Evolutionary conservation across 306 rosid species (phyloP).

Genomic region (Glycine tomentella): DNA sequence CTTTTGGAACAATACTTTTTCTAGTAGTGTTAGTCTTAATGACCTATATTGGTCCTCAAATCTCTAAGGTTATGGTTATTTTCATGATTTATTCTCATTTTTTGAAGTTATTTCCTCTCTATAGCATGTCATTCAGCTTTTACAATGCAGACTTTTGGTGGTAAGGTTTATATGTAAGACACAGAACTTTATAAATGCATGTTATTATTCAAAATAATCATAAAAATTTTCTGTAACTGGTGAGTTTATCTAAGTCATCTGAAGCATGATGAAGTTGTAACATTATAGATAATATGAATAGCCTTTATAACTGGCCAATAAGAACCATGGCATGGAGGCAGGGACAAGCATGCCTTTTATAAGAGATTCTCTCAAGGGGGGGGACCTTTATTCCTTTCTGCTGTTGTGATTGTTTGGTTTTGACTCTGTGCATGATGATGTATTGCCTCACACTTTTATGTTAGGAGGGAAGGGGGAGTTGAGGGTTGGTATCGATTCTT

Average conservation of each 20-base stretch:
- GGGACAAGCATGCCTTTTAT: not conserved
- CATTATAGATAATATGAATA: not conserved
- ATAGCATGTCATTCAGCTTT: not conserved
- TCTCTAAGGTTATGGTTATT: not conserved
- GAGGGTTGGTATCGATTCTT: not conserved
- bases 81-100: not conserved
- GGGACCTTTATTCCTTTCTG: not conserved
- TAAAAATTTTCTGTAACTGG: not conserved
- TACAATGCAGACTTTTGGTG: not conserved
- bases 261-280: not conserved
- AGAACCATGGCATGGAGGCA: not conserved
- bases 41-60: not conserved
- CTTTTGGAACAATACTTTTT: not conserved
- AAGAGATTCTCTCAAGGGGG: not conserved
- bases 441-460: not conserved
- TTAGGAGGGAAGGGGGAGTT: not conserved
- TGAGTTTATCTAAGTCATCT: not conserved
- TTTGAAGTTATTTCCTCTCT: not conserved
- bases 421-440: not conserved
- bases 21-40: not conserved
- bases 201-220: not conserved
- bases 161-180: not conserved
- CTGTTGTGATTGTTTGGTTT: not conserved
- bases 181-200: not conserved
- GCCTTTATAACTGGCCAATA: conserved; percentile 4